Conservation (phyloP, 2,329 filamentous ascomycete genomes). For the Fusarium redolens region DNA sequence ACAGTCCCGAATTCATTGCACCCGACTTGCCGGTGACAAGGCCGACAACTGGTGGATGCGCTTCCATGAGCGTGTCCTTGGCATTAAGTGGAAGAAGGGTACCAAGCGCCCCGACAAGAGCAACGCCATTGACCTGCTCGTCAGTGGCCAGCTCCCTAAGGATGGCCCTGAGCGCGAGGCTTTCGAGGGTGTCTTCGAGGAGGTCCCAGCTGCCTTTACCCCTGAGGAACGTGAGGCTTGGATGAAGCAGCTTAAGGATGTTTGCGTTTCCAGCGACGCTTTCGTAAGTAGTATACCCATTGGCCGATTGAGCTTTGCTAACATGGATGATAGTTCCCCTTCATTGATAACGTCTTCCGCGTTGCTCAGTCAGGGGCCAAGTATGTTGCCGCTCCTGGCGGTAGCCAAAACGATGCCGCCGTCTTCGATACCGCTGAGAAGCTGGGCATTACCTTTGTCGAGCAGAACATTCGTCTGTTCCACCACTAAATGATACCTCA, state of each 20-base stretch:
- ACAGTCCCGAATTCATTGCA: slow-evolving; percentile 98
- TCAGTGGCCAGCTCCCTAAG: slow-evolving; percentile 88
- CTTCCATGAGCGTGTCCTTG: slow-evolving; percentile 90
- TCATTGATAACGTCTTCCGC: slow-evolving; percentile 97
- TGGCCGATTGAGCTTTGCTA: slow-evolving; percentile 24
- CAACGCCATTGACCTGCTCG: slow-evolving; percentile 96
- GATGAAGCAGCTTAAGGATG: slow-evolving; percentile 82
- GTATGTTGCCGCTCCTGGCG: slow-evolving; percentile 93
- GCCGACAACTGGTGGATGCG: slow-evolving; percentile 99
- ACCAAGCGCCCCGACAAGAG: slow-evolving; percentile 97
- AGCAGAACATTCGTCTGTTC: slow-evolving; percentile 81
- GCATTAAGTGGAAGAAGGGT: slow-evolving; percentile 96
- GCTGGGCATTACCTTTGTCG: slow-evolving; percentile 91
- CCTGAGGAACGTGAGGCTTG: slow-evolving; percentile 86
- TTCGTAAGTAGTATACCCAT: slow-evolving; percentile 75
- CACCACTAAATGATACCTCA: slow-evolving; percentile 39
- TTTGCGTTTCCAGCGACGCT: slow-evolving; percentile 92
- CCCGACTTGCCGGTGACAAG: slow-evolving; percentile 95
- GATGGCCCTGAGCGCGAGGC: slow-evolving; percentile 84
- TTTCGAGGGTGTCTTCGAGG: slow-evolving; percentile 91
- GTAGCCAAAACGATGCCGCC: slow-evolving; percentile 85
- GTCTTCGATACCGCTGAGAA: slow-evolving; percentile 93
- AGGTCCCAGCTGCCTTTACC: slow-evolving; percentile 85
- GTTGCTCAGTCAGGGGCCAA: slow-evolving; percentile 89
- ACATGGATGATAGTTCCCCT: slow-evolving; percentile 78